Base-by-base conservation (phyloP, 352 stramenopile species). In the Phytophthora europaea region DNA sequence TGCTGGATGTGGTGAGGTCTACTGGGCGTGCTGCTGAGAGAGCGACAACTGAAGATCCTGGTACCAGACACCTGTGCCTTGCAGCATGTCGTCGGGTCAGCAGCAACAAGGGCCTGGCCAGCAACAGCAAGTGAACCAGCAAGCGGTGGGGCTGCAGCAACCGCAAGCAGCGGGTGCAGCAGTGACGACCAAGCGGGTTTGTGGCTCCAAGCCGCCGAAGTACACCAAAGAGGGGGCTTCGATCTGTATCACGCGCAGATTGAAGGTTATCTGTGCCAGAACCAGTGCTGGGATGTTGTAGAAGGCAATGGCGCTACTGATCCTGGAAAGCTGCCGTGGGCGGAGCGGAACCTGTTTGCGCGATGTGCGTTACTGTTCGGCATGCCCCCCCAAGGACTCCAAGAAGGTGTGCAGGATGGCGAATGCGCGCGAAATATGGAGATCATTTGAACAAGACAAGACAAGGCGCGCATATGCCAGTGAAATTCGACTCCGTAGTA, bases 361-460 rank as follows among this genome's bases (percentile, higher is more conserved):
- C 36, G 36, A 15, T 55, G 45, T 28, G 20, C 36, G 1, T 23
- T 67, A 12, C 34, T 67, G 20, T 61, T 61, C 22, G 34, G 61
- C 4, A 45, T 67, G 22, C 9, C 48, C 10, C n/a, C 22, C 34
- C 5, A 61, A 61, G 38, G 61, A 61, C 61, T 67, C 22, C 13
- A 61, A 67, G 61, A 60, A 67, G 22, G 26, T 61, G 2, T 43
- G 36, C 36, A 43, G 36, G 6, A 43, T 43, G 36, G 18, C 16
- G 18, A 51, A n/a, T 5, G 45, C 45, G 8, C 12, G 36, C 12
- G 36, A 43, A 15, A 43, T 43, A 13, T 43, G 12, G 36, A 43
- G 36, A 15, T 53, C 61, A 2, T 67, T 67, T 33, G 50, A 67
- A 9, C 34, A 54, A 48, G 60, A 66, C 6, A 58, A 66, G 36